A percentile compares a stretch with the other conserved stretches of the same genome.
Conservation (phyloP, 768 basidiomycete genomes). For the Paxillus rubicundulus region DNA sequence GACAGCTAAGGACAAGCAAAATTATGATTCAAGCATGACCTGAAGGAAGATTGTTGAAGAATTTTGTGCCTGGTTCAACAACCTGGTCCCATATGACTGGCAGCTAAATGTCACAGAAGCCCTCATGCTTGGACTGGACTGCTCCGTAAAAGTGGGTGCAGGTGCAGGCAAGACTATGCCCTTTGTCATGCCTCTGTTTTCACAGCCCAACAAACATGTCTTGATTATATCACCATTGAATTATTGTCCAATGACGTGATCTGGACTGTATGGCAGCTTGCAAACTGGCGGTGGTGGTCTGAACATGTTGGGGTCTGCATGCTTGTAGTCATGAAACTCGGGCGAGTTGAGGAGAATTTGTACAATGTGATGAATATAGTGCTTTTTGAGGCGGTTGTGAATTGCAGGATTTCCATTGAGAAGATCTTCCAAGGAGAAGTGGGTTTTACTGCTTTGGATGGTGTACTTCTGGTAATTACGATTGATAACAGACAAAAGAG, state of each 20-base stretch:
- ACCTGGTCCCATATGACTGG: too few relatives aligned
- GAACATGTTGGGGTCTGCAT: too few relatives aligned
- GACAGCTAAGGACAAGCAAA: too few relatives aligned
- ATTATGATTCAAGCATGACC: too few relatives aligned
- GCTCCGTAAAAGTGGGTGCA: slow-evolving; percentile 10
- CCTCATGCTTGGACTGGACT: not conserved
- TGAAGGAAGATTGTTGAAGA: too few relatives aligned
- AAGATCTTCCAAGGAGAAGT: slow-evolving; percentile 23
- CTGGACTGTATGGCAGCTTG: too few relatives aligned
- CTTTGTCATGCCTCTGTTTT: slow-evolving; percentile 17
- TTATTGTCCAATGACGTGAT: too few relatives aligned
- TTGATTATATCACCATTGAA: slow-evolving; percentile 22
- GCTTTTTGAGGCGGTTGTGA: slow-evolving; percentile 8
- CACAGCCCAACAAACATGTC: slow-evolving; percentile 1
- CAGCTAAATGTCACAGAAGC: too few relatives aligned
- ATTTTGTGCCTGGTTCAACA: too few relatives aligned
- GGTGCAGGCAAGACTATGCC: slow-evolving; percentile 21
- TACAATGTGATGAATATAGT: slow-evolving; percentile 20
- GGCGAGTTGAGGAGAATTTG: not conserved
- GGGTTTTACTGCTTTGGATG: slow-evolving; percentile 9
- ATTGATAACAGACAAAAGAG: not conserved
- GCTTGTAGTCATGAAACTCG: too few relatives aligned
- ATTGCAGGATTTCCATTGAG: slow-evolving; percentile 12
- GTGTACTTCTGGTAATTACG: not conserved
- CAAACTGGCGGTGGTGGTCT: too few relatives aligned